Evolutionary conservation across 305 asterid genomes (phyloP).

Genomic region (Fraxinus sp.): DNA sequence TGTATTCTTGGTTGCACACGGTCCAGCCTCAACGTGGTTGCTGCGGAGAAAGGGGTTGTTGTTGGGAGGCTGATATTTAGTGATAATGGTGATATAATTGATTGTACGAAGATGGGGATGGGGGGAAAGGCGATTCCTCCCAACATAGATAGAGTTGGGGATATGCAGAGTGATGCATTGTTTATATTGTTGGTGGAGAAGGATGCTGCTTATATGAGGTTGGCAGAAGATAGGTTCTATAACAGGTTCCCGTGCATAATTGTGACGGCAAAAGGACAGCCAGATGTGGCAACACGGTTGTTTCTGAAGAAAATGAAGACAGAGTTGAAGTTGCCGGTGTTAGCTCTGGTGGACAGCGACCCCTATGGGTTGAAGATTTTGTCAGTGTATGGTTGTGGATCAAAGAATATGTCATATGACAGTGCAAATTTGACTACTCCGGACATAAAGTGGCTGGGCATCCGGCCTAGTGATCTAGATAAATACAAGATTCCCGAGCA

Average conservation of each 20-base stretch:
- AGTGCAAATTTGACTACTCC: conserved; percentile 83
- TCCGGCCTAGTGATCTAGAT: conserved; percentile 82
- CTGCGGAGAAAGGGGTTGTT: conserved; percentile 79
- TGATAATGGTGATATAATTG: conserved; percentile 83
- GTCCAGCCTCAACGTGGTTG: conserved; percentile 78
- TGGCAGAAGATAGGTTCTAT: conserved; percentile 79
- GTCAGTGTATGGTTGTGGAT: conserved; percentile 84
- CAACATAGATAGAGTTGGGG: conserved; percentile 82
- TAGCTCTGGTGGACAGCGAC: conserved; percentile 84
- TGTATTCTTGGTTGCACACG: conserved; percentile 81
- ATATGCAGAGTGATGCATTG: conserved; percentile 88
- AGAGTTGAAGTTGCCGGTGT: conserved; percentile 77
- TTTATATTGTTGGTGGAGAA: conserved; percentile 79
- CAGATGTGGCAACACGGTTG: conserved; percentile 78
- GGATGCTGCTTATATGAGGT: conserved; percentile 84
- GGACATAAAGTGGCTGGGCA: conserved; percentile 83
- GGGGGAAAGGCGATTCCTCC: conserved; percentile 96
- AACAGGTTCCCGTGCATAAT: conserved; percentile 84
- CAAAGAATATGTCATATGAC: conserved; percentile 92
- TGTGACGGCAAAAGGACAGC: conserved; percentile 84
- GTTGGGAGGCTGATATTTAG: conserved; percentile 77
- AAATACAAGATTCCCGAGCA: conserved; percentile 86
- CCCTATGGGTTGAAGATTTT: conserved; percentile 81
- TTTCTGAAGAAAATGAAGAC: conserved; percentile 76
- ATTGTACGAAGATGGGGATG: conserved; percentile 89